These are phyloP conservation scores for Ustilago bromivora DNA, from an alignment of 1,284 basidiomycete genomes.

Conservation along the genomic window DNA sequence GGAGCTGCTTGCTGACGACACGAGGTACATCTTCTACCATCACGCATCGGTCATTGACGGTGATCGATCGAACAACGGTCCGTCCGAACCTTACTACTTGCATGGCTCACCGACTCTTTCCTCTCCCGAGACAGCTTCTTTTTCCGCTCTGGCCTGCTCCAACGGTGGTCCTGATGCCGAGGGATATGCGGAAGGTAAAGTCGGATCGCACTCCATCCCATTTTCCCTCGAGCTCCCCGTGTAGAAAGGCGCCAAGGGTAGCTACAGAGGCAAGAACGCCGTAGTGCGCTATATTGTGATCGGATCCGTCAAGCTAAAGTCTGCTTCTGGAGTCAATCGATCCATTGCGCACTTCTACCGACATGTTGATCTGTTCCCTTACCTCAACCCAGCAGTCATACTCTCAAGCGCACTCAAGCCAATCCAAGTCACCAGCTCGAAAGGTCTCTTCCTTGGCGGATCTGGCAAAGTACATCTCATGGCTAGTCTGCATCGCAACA, in stretches of 20 bases:
- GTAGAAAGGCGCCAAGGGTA: constrained; percentile 80
- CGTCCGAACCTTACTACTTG: constrained; percentile 64
- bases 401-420: constrained; percentile 78
- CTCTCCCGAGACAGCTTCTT: constrained; percentile 71
- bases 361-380: constrained; percentile 84
- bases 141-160: constrained; percentile 72
- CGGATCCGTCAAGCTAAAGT: constrained; percentile 84
- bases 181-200: constrained; percentile 75
- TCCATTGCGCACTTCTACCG: constrained; percentile 95
- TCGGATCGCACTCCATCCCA: constrained; percentile 79
- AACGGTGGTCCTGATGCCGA: constrained; percentile 75
- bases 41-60: constrained; percentile 75
- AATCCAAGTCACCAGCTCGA: constrained; percentile 76
- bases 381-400: constrained; percentile 77
- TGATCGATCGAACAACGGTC: constrained; percentile 57
- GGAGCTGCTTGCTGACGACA: constrained; percentile 75
- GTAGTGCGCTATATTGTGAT: constrained; percentile 87
- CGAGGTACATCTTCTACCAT: constrained; percentile 88
- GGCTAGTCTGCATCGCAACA: constrained; percentile 79
- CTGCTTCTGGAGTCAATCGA: constrained; percentile 72
- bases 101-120: constrained; percentile 61
- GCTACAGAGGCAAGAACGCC: constrained; percentile 75
- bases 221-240: constrained; percentile 83
- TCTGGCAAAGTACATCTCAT: constrained; percentile 79
- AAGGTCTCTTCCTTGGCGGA: constrained; percentile 76